Base-by-base conservation (phyloP, 164 flowering plant genomes). In the Taxillus chinensis region DNA sequence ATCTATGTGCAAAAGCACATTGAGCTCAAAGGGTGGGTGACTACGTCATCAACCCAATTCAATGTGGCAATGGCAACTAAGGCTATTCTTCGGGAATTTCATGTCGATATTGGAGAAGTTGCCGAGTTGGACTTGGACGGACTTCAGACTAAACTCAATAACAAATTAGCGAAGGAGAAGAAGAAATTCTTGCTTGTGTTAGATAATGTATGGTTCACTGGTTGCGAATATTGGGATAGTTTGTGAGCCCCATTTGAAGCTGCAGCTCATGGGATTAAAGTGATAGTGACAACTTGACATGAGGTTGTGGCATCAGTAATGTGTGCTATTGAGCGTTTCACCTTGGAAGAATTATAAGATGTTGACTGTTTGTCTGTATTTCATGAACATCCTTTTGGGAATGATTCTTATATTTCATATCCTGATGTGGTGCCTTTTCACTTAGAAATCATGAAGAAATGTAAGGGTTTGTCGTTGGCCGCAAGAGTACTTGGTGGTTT, bases 271-370 rank as follows among this genome's bases (percentile, higher is more conserved):
- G 68, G 65, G 40, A 70, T 68, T 48, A 55, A 16, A 37, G 55
- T 70, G 7, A 7, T 70, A 16, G 73, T 70, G 5, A 70, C 73
- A 48, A 64, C 73, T 10, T 65, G 73, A 13, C 41, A 42, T 9
- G 3, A 11, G 39, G 6, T 11, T 8, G 62, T 64, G 12, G 65
- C 68, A 16, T 15, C 9, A n/a, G 61, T 41, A 0, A 41, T 56
- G 52, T 39, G 58, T 3, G 6, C 57, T 5, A 39, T 43, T 52
- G 14, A 41, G 8, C 0, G 9, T 46, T 50, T 54, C 45, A 7
- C 6, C n/a, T 12, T 70, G 41, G 12, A 16, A 8, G 14, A 16
- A 3, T 17, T 70, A n/a, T n/a, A 61, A 0, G n/a, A 16, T 6
- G 59, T 61, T 8, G 65, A 46, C n/a, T 61, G 69, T 53, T 62